Percentiles rank a stretch among this genome's conserved stretches.
Evolutionary conservation across 1,284 basidiomycete species (phyloP).

Genomic region (Gymnopus androsaceus): DNA sequence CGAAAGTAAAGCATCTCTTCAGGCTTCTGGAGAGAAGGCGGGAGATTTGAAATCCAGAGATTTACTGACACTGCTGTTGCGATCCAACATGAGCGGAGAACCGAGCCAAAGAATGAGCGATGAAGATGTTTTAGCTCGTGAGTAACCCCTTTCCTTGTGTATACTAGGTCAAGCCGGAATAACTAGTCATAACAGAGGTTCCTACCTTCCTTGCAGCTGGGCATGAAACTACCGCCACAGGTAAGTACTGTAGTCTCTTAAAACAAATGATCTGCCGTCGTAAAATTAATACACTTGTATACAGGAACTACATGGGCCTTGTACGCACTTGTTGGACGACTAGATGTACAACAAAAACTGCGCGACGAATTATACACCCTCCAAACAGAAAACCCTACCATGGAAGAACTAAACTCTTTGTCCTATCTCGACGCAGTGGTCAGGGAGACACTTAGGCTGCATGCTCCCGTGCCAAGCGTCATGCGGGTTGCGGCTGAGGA

Average conservation of each 20-base stretch:
- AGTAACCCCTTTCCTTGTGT: constrained; percentile 29
- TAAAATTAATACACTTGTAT: no score
- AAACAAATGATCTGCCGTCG: no score
- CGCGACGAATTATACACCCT: constrained; percentile 63
- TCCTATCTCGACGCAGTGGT: constrained; percentile 68
- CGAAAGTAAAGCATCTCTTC: constrained; percentile 41
- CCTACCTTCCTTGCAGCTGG: constrained; percentile 68
- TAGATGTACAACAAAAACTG: constrained; percentile 63
- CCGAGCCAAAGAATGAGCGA: constrained; percentile 70
- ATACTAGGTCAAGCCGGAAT: constrained; percentile 3
- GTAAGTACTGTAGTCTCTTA: no score
- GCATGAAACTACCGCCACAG: constrained; percentile 66
- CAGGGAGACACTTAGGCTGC: constrained; percentile 68
- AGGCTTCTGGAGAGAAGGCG: constrained; percentile 29
- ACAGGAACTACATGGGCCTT: constrained; percentile 59
- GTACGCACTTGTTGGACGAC: constrained; percentile 58
- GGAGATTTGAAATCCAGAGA: constrained; percentile 40
- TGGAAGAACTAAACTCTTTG: constrained; percentile 61
- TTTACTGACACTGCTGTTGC: constrained; percentile 56
- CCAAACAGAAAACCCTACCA: constrained; percentile 51
- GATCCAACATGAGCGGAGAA: constrained; percentile 64
- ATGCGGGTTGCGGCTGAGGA: constrained; percentile 55
- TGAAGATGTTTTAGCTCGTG: constrained; percentile 74
- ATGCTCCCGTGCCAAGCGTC: constrained; percentile 60
- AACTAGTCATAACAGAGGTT: constrained; percentile 40